Percentiles rank a stretch among this genome's conserved stretches.
phyloP scores from a whole-genome alignment of 2,329 filamentous ascomycete genomes.

The Macrophomina tecta region DNA sequence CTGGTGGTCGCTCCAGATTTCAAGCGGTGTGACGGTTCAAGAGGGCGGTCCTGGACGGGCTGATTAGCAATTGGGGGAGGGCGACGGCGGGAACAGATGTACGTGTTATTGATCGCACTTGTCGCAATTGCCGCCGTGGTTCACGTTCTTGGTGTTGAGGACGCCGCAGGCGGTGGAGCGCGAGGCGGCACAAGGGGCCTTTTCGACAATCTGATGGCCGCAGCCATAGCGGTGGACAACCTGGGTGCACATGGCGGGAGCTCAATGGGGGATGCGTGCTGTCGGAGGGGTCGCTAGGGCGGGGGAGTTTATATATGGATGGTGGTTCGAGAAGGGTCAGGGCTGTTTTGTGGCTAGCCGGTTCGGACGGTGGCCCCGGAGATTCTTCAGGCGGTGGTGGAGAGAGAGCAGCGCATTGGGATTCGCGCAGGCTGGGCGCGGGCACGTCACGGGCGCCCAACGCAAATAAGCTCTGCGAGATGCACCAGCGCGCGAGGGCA shows the following conservation, averaged over 20 bases:
- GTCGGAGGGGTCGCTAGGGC: slow-evolving; percentile 35
- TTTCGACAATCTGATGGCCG: slow-evolving; percentile 51
- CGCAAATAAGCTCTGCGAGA: slow-evolving; percentile 11
- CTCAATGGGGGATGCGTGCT: neutral
- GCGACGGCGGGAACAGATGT: slow-evolving; percentile 27
- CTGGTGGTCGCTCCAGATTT: slow-evolving; percentile 5
- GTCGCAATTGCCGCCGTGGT: slow-evolving; percentile 53
- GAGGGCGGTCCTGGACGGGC: neutral
- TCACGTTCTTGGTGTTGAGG: slow-evolving; percentile 51
- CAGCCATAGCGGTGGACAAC: slow-evolving; percentile 56
- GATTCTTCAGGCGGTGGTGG: slow-evolving; percentile 21
- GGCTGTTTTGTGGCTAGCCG: slow-evolving; percentile 2
- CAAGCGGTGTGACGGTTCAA: slow-evolving; percentile 18
- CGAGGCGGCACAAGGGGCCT: slow-evolving; percentile 54
- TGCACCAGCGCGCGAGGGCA: neutral
- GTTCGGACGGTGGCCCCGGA: slow-evolving; percentile 15
- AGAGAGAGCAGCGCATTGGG: slow-evolving; percentile 24
- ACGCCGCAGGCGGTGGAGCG: slow-evolving; percentile 48
- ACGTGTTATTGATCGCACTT: slow-evolving; percentile 51
- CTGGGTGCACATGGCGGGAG: slow-evolving; percentile 51
- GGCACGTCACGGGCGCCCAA: neutral
- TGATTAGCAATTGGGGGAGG: neutral
- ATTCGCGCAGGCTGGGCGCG: slow-evolving; percentile 24
- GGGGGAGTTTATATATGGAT: slow-evolving; percentile 1
- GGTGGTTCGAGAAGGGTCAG: slow-evolving; percentile 10